Base-by-base conservation (phyloP, 192 early-diverging fungal species). In the Cetraspora pellucida region DNA sequence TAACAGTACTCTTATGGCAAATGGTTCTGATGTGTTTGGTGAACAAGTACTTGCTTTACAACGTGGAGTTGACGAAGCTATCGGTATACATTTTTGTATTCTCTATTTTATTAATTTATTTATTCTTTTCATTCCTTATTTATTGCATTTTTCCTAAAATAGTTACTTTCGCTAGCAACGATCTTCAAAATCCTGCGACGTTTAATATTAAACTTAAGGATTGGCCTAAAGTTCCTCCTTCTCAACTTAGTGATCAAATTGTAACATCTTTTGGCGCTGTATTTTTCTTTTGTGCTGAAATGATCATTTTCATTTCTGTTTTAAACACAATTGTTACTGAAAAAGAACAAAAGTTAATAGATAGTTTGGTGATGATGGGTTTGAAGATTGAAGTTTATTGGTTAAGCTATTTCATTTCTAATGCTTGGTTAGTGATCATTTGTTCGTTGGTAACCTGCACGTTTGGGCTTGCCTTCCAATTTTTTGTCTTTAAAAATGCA, bases 281-380 rank as follows among this genome's bases (percentile, higher is more conserved):
- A 77, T 89, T 88, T 82, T 87, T 86, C 54, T 89, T 89, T 59
- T 88, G 87, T 67, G 81, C 84, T 13, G 80, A 82, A 55, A 88
- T 89, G 86, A 78, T 88, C 52, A 85, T 89, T 66, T 87, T 87
- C 50, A 85, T 87, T 78, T 77, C 74, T 54, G 78, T 85, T 43
- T 82, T 94, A 52, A 90, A 91, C 75, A 88, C 87, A 31, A 89
- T 94, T 60, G 92, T 94, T 0, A 79, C 86, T 17, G 93, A 94
- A 77, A 93, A 93, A 78, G 93, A 94, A 70, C 77, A 78, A 30
- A 89, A 92, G 63, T 77, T 94, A 74, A 85, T 89, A 16, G 88
- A 89, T 72, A 87, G 86, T 57, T 90, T 94, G 88, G 85, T 91
- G 37, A 91, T 93, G 87, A 92, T 94, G 91, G 93, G 93, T n/a